These are phyloP conservation scores for Clarireedia homoeocarpa DNA, from an alignment of 2,329 filamentous ascomycete species.

Conservation along the genomic window DNA sequence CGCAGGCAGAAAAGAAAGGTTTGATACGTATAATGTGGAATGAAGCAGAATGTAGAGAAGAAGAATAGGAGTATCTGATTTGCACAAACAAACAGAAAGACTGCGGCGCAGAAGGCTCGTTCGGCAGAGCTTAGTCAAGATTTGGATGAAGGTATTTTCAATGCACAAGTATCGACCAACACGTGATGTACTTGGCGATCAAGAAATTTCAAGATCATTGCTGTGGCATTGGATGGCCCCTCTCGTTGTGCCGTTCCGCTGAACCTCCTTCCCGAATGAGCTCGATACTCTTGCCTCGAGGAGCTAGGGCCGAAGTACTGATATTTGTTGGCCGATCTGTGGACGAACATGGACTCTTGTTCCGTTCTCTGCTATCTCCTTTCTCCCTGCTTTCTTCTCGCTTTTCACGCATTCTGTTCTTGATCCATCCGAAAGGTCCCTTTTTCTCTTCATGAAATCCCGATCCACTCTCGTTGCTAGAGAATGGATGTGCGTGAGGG, in stretches of 20 bases:
- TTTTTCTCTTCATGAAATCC: constrained; percentile 36
- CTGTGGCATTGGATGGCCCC: constrained; percentile 9
- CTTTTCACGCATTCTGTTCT: constrained; percentile 54
- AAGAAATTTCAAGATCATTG: background rate
- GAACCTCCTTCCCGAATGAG: constrained; percentile 19
- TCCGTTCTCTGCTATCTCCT: constrained; percentile 24
- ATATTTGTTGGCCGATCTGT: constrained; percentile 20
- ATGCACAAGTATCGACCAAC: no score
- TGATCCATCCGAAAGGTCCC: constrained; percentile 56
- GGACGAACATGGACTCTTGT: constrained; percentile 23
- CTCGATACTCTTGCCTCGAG: constrained; percentile 26
- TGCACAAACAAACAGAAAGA: no score
- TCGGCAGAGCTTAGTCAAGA: no score
- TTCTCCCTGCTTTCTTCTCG: constrained; percentile 28
- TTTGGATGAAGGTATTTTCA: no score
- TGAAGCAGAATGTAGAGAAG: no score
- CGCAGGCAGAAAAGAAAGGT: no score
- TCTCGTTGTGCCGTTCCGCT: constrained; percentile 13
- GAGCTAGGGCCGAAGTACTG: constrained; percentile 8
- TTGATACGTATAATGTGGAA: no score
- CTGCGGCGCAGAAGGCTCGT: no score
- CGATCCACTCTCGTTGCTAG: constrained; percentile 28
- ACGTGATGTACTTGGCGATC: no score
- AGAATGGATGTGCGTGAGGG: constrained; percentile 22
- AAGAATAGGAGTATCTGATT: no score